Evolutionary conservation across 805 yeast genomes (phyloP).

Genomic region (Candida insectorum): DNA sequence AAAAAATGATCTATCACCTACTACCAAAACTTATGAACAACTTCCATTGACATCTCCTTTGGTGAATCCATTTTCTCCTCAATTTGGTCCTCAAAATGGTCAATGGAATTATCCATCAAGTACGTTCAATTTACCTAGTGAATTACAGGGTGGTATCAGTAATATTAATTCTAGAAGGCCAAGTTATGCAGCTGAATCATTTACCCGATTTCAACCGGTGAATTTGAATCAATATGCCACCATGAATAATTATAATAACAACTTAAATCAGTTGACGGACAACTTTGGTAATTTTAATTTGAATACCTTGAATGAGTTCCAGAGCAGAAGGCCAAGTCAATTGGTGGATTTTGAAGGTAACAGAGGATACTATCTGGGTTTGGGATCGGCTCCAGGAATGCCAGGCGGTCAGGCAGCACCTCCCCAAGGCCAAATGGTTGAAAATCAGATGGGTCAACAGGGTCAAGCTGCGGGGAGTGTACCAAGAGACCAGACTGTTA

Average conservation of each 20-base stretch:
- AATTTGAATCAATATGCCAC: constrained; percentile 15
- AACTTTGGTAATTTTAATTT: constrained; percentile 28
- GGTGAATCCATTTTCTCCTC: constrained; percentile 11
- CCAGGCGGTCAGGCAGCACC: constrained; percentile 1
- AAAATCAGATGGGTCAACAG: neutral
- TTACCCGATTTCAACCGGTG: constrained; percentile 30
- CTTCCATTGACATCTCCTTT: constrained; percentile 11
- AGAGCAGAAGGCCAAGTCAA: constrained; percentile 42
- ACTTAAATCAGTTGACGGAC: constrained; percentile 26
- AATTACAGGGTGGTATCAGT: constrained; percentile 63
- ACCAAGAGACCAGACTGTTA: neutral
- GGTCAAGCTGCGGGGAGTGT: too few relatives aligned
- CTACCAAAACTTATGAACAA: constrained; percentile 1
- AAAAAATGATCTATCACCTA: neutral
- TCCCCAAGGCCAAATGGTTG: constrained; percentile 1
- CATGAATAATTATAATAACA: constrained; percentile 10
- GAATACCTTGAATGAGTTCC: constrained; percentile 35
- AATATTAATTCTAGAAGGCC: constrained; percentile 68
- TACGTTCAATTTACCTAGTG: constrained; percentile 49
- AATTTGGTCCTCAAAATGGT: constrained; percentile 4
- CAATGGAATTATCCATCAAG: constrained; percentile 1
- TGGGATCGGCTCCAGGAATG: constrained; percentile 2
- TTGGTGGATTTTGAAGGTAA: too few relatives aligned
- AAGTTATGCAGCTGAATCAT: constrained; percentile 66
- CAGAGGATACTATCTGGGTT: too few relatives aligned